These are phyloP conservation scores for Malassezia nana DNA, from an alignment of 1,284 basidiomycete species.

Conservation along the genomic window DNA sequence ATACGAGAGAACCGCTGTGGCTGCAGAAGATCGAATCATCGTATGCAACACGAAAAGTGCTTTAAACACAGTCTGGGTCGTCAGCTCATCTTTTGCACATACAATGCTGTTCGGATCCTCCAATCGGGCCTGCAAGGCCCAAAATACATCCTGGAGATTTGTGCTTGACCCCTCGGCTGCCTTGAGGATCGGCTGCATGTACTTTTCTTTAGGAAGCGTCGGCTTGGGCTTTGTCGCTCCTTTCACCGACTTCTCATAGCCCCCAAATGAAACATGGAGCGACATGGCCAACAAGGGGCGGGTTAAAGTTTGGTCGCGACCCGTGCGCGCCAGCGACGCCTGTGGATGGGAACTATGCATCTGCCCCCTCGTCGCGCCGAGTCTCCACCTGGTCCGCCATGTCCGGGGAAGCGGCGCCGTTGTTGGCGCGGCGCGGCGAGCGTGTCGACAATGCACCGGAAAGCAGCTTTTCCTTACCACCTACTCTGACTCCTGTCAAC, in stretches of 20 bases:
- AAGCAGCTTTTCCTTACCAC: not conserved
- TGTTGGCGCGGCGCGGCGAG: not conserved
- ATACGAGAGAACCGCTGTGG: conserved; percentile 77
- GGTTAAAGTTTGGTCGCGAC: not conserved
- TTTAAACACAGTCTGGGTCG: conserved; percentile 80
- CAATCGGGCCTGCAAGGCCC: conserved; percentile 69
- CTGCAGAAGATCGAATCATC: conserved; percentile 84
- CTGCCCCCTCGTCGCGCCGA: too few relatives aligned
- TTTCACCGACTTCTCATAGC: conserved; percentile 45
- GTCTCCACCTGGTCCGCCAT: not conserved
- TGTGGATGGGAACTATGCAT: conserved; percentile 5
- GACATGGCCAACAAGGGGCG: conserved; percentile 13
- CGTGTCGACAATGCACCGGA: not conserved
- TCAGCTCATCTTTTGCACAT: not conserved
- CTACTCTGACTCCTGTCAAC: not conserved
- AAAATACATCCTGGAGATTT: conserved; percentile 79
- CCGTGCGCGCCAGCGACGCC: not conserved
- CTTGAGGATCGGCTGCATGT: conserved; percentile 66
- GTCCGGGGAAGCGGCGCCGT: not conserved
- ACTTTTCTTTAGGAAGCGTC: conserved; percentile 42
- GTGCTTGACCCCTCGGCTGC: conserved; percentile 65
- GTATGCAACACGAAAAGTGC: conserved; percentile 87
- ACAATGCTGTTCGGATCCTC: conserved; percentile 77
- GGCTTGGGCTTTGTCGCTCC: conserved; percentile 47
- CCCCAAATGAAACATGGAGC: conserved; percentile 10